phyloP scores from a whole-genome alignment of 1,139 yeast genomes.

The Kazachstania sp. region DNA sequence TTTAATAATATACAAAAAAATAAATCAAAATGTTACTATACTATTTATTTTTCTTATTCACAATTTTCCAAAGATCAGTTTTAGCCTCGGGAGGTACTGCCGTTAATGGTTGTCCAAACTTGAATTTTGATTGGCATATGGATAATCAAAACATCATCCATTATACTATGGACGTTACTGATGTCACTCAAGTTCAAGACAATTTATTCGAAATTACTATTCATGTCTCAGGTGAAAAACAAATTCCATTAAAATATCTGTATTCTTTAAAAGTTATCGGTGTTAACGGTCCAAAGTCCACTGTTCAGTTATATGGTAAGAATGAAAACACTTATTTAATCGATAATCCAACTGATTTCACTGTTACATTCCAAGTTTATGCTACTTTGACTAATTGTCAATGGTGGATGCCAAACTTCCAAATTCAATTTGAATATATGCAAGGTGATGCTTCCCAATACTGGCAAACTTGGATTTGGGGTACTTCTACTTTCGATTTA shows the following conservation, averaged over 20 bases:
- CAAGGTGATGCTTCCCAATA: constrained; percentile 12
- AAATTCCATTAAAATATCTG: constrained; percentile 18
- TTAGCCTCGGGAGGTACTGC: background rate
- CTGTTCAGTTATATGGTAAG: constrained; percentile 21
- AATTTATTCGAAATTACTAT: constrained; percentile 25
- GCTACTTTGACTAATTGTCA: constrained; percentile 10
- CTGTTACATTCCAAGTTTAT: constrained; percentile 21
- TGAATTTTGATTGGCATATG: constrained; percentile 18
- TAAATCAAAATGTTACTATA: background rate
- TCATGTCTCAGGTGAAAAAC: constrained; percentile 19
- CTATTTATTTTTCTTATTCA: background rate
- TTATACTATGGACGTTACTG: constrained; percentile 4
- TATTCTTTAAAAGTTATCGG: constrained; percentile 26
- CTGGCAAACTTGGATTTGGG: constrained; percentile 18
- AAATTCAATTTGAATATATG: constrained; percentile 29
- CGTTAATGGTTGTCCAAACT: constrained; percentile 18
- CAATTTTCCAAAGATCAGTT: background rate
- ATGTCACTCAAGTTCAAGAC: constrained; percentile 5
- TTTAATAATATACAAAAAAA: background rate
- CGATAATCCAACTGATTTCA: constrained; percentile 26
- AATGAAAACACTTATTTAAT: constrained; percentile 17
- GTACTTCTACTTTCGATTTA: constrained; percentile 21
- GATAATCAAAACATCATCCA: background rate
- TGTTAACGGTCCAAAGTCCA: constrained; percentile 20
- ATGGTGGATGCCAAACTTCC: constrained; percentile 24